Evolutionary conservation across 2,329 filamentous ascomycete species (phyloP).

Genomic region (Alternaria consortialis): DNA sequence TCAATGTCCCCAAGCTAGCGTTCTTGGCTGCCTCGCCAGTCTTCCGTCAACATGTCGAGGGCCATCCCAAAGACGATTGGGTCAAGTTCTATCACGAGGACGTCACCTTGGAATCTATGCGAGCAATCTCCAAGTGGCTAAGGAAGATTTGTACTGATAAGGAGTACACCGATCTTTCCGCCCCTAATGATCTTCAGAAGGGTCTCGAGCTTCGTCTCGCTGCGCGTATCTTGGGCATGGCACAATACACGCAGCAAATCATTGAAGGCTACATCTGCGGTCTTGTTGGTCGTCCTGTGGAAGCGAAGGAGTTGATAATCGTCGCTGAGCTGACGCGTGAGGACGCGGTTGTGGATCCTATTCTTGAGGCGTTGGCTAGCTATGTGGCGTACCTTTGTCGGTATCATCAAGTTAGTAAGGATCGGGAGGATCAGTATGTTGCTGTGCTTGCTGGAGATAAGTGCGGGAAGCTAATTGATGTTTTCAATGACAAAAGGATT

Average conservation of each 20-base stretch:
- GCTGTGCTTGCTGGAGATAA: conserved; percentile 1
- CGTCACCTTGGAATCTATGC: not conserved
- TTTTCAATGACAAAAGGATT: conserved; percentile 6
- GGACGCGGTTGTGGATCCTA: not conserved
- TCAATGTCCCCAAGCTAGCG: conserved; percentile 12
- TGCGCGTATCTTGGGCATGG: conserved; percentile 10
- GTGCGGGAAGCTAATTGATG: not conserved
- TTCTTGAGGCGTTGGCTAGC: conserved; percentile 11
- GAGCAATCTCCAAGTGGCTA: conserved; percentile 13
- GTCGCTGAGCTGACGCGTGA: conserved; percentile 6
- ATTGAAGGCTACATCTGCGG: not conserved
- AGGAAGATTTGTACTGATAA: not conserved
- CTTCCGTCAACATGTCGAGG: not conserved
- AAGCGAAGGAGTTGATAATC: not conserved
- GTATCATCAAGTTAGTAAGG: conserved; percentile 3
- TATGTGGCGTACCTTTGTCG: conserved; percentile 9
- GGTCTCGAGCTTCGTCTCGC: conserved; percentile 10
- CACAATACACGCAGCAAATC: conserved; percentile 11
- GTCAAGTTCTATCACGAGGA: conserved; percentile 6
- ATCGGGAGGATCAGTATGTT: not conserved
- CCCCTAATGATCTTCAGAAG: not conserved
- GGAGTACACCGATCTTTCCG: not conserved
- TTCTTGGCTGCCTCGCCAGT: conserved; percentile 13
- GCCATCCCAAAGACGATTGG: not conserved
- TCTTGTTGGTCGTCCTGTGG: not conserved